Percentiles rank a stretch among this genome's conserved stretches.
Conservation (phyloP, 2,329 filamentous ascomycete genomes). For the Pseudogymnoascus sp. region DNA sequence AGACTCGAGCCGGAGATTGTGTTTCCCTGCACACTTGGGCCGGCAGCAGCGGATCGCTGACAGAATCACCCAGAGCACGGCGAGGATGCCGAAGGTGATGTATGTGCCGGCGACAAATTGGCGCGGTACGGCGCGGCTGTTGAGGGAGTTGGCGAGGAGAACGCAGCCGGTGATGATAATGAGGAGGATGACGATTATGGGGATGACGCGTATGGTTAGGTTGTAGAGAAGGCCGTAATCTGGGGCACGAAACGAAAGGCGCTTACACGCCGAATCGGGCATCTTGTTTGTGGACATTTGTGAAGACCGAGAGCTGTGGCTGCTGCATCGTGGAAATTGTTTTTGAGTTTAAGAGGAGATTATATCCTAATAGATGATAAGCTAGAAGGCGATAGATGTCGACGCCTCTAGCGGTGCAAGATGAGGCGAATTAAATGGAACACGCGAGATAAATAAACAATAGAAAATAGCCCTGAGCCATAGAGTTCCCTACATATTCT, state of each 20-base stretch:
- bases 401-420: neutral
- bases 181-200: neutral
- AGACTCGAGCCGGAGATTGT: neutral
- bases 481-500: neutral
- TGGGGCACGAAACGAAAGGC: neutral
- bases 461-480: neutral
- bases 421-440: neutral
- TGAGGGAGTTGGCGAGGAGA: neutral
- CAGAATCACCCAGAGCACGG: neutral
- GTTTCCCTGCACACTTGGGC: neutral
- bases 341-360: neutral
- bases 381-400: neutral
- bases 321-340: neutral
- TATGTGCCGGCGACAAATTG: neutral
- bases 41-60: neutral
- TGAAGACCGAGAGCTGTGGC: neutral
- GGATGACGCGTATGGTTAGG: neutral
- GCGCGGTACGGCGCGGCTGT: neutral
- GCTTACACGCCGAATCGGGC: neutral
- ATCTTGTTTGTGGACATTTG: neutral
- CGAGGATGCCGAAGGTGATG: neutral
- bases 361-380: neutral
- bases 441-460: neutral
- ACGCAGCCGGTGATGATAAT: neutral
- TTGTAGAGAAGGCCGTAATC: neutral